Evolutionary conservation across 2,329 filamentous ascomycete species (phyloP).

Genomic region (Xylariaceae sp.): DNA sequence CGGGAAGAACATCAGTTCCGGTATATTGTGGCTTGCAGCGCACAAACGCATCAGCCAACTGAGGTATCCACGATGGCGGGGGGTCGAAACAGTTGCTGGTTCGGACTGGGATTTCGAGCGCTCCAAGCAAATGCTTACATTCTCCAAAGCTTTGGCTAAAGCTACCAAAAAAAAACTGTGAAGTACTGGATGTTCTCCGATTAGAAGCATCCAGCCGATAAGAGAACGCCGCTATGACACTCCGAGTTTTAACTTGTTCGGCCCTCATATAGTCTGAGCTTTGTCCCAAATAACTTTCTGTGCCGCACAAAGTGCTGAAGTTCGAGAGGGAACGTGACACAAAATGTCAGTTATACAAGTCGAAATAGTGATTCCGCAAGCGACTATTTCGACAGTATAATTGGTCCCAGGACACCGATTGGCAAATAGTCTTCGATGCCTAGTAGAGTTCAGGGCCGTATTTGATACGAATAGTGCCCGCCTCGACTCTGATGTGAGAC

Average conservation of each 20-base stretch:
- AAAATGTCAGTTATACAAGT: background rate
- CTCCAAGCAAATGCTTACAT: background rate
- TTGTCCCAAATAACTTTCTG: background rate
- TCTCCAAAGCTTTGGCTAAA: conserved; percentile 1
- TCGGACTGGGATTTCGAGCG: background rate
- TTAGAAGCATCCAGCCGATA: background rate
- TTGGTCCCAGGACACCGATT: background rate
- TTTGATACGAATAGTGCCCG: background rate
- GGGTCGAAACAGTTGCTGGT: background rate
- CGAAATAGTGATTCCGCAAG: background rate
- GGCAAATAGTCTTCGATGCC: background rate
- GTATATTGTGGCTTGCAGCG: background rate
- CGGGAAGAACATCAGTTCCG: background rate
- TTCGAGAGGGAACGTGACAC: background rate
- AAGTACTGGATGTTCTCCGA: background rate
- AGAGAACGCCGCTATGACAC: background rate
- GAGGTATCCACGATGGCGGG: background rate
- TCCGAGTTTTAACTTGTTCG: background rate
- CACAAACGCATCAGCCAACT: background rate
- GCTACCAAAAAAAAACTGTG: background rate
- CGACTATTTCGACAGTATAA: background rate
- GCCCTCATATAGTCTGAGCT: background rate
- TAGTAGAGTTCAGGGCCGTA: background rate
- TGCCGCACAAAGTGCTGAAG: background rate
- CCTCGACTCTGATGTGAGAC: background rate